Conservation (phyloP, 164 flowering plant genomes). For the Cinnamomum chago region DNA sequence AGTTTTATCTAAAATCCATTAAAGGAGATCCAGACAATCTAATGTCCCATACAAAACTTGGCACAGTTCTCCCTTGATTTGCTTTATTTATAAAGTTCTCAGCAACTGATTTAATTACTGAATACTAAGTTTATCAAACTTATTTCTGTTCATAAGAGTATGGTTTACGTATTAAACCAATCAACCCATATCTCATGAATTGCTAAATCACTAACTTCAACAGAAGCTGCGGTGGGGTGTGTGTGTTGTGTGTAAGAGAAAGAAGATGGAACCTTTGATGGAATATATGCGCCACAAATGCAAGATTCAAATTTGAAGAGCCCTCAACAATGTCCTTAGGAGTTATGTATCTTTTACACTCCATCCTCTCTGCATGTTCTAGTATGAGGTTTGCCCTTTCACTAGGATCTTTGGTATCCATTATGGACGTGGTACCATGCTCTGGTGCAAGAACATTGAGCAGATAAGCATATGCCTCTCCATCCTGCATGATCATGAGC, state of each 20-base stretch:
- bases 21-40: too few relatives aligned
- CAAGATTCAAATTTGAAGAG: slow-evolving; percentile 83
- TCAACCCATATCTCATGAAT: too few relatives aligned
- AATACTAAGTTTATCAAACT: too few relatives aligned
- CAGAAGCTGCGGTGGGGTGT: too few relatives aligned
- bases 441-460: slow-evolving; percentile 98
- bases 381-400: slow-evolving; percentile 75
- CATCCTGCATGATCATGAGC: slow-evolving; percentile 49
- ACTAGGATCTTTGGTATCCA: slow-evolving; percentile 62
- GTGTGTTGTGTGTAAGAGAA: not conserved
- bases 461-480: slow-evolving; percentile 86
- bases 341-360: slow-evolving; percentile 72
- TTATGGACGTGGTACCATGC: slow-evolving; percentile 53
- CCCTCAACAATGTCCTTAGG: slow-evolving; percentile 89
- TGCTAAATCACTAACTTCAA: too few relatives aligned
- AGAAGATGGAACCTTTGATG: slow-evolving; percentile 56
- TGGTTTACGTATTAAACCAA: too few relatives aligned
- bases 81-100: too few relatives aligned
- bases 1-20: too few relatives aligned
- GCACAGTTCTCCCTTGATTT: too few relatives aligned
- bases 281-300: slow-evolving; percentile 88
- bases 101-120: too few relatives aligned
- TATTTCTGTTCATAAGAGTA: too few relatives aligned
- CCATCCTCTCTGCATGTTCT: slow-evolving; percentile 89
- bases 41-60: too few relatives aligned